A percentile compares a stretch with the other conserved stretches of the same genome.
phyloP scores from a whole-genome alignment of 1,284 basidiomycete genomes.

The Trametes sp. region DNA sequence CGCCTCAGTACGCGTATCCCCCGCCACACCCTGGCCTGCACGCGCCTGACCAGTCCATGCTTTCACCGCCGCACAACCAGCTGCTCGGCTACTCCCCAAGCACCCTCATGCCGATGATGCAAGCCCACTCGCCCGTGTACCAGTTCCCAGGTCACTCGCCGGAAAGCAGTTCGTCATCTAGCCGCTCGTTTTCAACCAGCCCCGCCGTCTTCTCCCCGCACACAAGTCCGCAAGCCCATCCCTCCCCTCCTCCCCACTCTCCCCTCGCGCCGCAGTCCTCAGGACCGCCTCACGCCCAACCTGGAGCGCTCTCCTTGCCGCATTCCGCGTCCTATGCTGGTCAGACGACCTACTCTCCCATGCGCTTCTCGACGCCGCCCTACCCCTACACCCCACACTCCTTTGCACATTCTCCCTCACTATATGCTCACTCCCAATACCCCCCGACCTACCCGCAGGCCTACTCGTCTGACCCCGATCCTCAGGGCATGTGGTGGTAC shows the following conservation, averaged over 20 bases:
- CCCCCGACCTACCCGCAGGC: constrained; percentile 48
- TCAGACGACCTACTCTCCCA: constrained; percentile 47
- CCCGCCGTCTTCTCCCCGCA: constrained; percentile 37
- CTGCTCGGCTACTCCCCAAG: constrained; percentile 40
- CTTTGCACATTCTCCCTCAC: constrained; percentile 47
- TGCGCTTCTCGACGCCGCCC: constrained; percentile 50
- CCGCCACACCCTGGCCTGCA: constrained; percentile 44
- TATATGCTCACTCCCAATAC: constrained; percentile 49
- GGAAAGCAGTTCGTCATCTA: constrained; percentile 42
- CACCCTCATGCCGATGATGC: constrained; percentile 41
- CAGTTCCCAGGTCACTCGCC: constrained; percentile 42
- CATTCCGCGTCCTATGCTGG: constrained; percentile 44
- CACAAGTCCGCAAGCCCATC: constrained; percentile 35
- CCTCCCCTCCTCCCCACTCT: constrained; percentile 45
- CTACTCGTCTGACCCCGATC: constrained; percentile 45
- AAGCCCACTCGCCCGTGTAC: constrained; percentile 37
- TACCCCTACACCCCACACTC: constrained; percentile 54
- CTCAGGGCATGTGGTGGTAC: constrained; percentile 66
- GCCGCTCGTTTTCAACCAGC: constrained; percentile 38
- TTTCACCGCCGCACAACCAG: constrained; percentile 38
- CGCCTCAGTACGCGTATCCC: constrained; percentile 49
- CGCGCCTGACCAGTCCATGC: constrained; percentile 42
- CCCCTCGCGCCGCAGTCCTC: constrained; percentile 35
- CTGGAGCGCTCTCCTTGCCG: constrained; percentile 20
- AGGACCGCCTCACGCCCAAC: constrained; percentile 23